Evolutionary conservation across 805 yeast genomes (phyloP).

Genomic region (Spathaspora sp.): DNA sequence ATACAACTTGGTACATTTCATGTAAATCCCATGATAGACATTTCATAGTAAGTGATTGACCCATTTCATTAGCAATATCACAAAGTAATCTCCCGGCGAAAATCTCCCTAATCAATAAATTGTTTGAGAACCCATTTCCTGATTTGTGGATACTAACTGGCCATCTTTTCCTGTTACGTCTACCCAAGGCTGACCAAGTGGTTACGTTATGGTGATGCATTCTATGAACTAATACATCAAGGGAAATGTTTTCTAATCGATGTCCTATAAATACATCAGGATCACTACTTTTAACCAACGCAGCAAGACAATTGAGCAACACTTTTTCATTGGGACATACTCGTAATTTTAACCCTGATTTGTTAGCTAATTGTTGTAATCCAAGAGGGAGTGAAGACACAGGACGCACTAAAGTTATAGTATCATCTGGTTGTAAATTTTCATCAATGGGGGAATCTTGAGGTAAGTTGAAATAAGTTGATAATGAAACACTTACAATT

Average conservation of each 20-base stretch:
- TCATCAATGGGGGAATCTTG: slow-evolving; percentile 75
- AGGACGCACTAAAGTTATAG: slow-evolving; percentile 78
- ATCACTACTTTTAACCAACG: slow-evolving; percentile 66
- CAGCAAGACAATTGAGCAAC: slow-evolving; percentile 70
- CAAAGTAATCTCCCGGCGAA: slow-evolving; percentile 84
- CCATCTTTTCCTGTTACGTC: slow-evolving; percentile 73
- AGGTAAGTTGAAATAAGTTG: slow-evolving; percentile 64
- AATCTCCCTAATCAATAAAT: slow-evolving; percentile 60
- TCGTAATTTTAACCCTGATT: slow-evolving; percentile 49
- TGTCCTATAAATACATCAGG: slow-evolving; percentile 94
- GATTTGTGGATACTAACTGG: slow-evolving; percentile 67
- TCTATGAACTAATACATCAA: slow-evolving; percentile 79
- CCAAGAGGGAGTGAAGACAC: slow-evolving; percentile 72
- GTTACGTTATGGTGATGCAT: slow-evolving; percentile 70
- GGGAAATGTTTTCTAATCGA: slow-evolving; percentile 68
- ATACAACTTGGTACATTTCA: slow-evolving; percentile 84
- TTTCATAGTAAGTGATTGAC: slow-evolving; percentile 84
- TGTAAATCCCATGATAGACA: slow-evolving; percentile 93
- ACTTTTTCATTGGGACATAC: slow-evolving; percentile 71
- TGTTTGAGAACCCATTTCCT: slow-evolving; percentile 42
- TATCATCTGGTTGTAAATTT: slow-evolving; percentile 53
- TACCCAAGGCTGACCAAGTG: slow-evolving; percentile 80
- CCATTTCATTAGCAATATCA: slow-evolving; percentile 93
- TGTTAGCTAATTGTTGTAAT: slow-evolving; percentile 55
- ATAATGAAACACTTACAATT: slow-evolving; percentile 75